Percentiles rank a stretch among this genome's conserved stretches.
These are phyloP conservation scores for Alternaria hordeiaustralica DNA, from an alignment of 2,329 filamentous ascomycete species.

Conservation along the genomic window DNA sequence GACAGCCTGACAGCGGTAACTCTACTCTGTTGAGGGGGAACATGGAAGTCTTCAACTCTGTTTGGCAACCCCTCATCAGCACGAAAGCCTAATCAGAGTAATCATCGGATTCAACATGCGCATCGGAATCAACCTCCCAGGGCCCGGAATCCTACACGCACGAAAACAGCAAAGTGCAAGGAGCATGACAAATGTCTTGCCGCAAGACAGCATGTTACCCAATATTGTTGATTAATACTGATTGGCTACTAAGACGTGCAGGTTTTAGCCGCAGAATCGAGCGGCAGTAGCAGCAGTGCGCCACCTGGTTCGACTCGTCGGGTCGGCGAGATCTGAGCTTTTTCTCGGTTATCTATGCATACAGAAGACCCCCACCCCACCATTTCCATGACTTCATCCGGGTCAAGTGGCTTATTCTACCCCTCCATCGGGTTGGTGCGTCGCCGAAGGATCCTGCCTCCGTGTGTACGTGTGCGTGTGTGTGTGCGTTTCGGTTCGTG, in stretches of 20 bases:
- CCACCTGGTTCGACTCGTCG: constrained; percentile 7
- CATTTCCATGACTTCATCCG: constrained; percentile 24
- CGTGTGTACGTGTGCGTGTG: background rate
- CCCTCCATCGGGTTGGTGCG: constrained; percentile 16
- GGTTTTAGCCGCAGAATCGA: constrained; percentile 13
- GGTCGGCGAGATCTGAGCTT: constrained; percentile 15
- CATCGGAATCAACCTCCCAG: background rate
- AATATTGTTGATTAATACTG: constrained; percentile 16
- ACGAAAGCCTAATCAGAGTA: background rate
- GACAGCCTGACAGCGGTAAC: constrained; percentile 3
- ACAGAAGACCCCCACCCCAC: constrained; percentile 5
- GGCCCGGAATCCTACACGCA: background rate
- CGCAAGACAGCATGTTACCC: constrained; percentile 5
- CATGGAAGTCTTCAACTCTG: background rate
- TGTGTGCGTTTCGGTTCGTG: constrained; percentile 8
- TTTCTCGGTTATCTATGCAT: constrained; percentile 15
- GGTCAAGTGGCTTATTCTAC: constrained; percentile 10
- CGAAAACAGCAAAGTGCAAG: background rate
- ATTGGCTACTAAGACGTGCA: constrained; percentile 19
- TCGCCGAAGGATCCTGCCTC: constrained; percentile 7
- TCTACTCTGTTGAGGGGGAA: background rate
- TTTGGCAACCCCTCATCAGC: constrained; percentile 1
- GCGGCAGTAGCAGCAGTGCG: constrained; percentile 1
- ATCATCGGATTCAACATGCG: background rate
- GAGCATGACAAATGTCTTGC: constrained; percentile 14